These are phyloP conservation scores for Phytopythium mirpurense DNA, from an alignment of 352 stramenopile species.

Conservation along the genomic window DNA sequence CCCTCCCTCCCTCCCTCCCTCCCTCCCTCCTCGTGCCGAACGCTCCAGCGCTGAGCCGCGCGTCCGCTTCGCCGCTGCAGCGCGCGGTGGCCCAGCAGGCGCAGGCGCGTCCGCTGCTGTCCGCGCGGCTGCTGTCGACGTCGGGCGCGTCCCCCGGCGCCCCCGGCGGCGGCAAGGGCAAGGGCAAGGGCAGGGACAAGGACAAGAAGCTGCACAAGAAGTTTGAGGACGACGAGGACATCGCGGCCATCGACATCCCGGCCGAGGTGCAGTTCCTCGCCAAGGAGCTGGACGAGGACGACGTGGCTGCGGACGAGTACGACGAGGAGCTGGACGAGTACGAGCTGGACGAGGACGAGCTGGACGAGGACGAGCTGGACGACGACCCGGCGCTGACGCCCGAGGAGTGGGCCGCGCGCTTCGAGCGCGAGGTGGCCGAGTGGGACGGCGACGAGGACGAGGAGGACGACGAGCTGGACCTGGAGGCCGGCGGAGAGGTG, in stretches of 20 bases:
- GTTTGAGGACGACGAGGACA: conserved; percentile 49
- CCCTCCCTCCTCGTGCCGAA: too few species aligned
- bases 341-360: conserved; percentile 30
- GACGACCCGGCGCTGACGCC: conserved; percentile 34
- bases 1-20: too few species aligned
- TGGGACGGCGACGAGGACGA: conserved; percentile 39
- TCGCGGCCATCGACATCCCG: conserved; percentile 39
- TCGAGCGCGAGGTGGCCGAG: conserved; percentile 55
- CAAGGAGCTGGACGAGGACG: conserved; percentile 38
- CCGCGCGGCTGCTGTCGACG: conserved; percentile 36
- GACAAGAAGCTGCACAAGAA: conserved; percentile 62
- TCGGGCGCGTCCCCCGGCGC: not conserved
- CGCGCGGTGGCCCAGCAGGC: conserved; percentile 5
- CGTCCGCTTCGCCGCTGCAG: conserved; percentile 14
- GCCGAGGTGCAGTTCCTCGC: conserved; percentile 61
- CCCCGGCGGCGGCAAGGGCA: too few species aligned
- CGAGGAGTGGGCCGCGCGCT: conserved; percentile 59
- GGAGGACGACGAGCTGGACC: conserved; percentile 9
- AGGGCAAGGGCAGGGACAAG: conserved; percentile 37
- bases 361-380: too few species aligned
- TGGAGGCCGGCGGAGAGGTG: conserved; percentile 10
- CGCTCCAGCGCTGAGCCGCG: conserved; percentile 17
- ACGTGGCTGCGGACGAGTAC: conserved; percentile 22
- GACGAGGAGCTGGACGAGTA: conserved; percentile 22
- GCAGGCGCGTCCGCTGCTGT: conserved; percentile 6